These are phyloP conservation scores for Ceratonia siliqua DNA, from an alignment of 306 rosid genomes.

Conservation along the genomic window DNA sequence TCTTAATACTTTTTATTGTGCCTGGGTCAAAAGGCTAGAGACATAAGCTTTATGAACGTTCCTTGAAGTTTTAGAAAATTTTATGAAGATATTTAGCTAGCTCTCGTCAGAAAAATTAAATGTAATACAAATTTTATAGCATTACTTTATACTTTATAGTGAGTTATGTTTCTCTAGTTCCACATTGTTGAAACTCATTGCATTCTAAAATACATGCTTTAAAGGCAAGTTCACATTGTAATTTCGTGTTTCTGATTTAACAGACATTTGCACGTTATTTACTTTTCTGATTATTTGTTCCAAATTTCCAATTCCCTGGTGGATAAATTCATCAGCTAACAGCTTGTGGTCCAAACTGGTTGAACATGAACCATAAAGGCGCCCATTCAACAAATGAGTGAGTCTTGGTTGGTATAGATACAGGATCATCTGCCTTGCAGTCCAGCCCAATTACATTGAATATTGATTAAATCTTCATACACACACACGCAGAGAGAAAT, in stretches of 20 bases:
- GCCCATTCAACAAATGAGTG: neutral
- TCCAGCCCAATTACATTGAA: neutral
- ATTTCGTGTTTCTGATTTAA: neutral
- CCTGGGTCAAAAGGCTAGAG: neutral
- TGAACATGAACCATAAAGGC: conserved; percentile 5
- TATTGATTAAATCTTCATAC: neutral
- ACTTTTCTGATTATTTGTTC: neutral
- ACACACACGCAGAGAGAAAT: neutral
- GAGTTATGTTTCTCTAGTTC: conserved; percentile 8
- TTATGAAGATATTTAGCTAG: neutral
- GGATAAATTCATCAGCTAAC: neutral
- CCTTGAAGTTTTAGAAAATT: neutral
- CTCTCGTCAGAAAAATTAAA: neutral
- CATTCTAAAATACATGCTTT: neutral
- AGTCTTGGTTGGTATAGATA: neutral
- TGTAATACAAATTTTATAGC: neutral
- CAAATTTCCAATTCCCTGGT: neutral
- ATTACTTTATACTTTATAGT: neutral
- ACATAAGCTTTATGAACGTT: neutral
- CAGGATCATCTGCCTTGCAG: neutral
- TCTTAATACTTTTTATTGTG: neutral
- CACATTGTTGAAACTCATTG: neutral
- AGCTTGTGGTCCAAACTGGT: conserved; percentile 21
- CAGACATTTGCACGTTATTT: neutral
- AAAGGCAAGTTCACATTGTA: neutral